Base-by-base conservation (phyloP, 805 yeast genomes). In the Candida germanica region DNA sequence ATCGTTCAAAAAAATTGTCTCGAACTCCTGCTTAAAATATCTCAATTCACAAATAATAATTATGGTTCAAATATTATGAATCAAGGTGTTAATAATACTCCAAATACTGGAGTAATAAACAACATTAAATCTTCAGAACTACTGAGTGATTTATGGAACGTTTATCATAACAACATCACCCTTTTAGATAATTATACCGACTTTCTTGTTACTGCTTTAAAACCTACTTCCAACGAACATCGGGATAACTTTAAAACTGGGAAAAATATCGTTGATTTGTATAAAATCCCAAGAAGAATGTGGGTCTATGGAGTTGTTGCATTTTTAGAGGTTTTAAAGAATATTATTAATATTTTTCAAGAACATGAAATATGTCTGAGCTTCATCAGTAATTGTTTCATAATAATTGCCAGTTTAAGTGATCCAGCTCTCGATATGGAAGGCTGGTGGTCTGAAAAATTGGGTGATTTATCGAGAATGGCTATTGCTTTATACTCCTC, bases 271-370 rank as follows among this genome's bases (percentile, higher is more conserved):
- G 85, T 85, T 6, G 83, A 81, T 44, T 75, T 83, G 26, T 84
- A 85, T 55, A 78, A 87, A 55, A 83, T 85, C 28, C 85, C 86
- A 23, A 69, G 91, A 49, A 65, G 93, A 48, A 69, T 85, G 67
- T 85, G 93, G 93, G 89, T 85, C 6, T 84, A 84, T 55, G 94
- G 94, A 17, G 79, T 86, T 10, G 89, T 84, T 11, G 86, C 89
- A 13, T 83, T 84, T 48, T 59, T 83, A 33, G 93, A 83, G 54
- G 87, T 83, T 5, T 61, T 83, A 50, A 83, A 83, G 53, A 83
- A 82, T 54, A 82, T 83, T 31, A 77, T 79, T 42, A 79, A 83
- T 13, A 77, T 83, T 15, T 83, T 81, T 50, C 77, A 77, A 50
- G 89, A 83, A 46, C 89, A 84, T 48, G 89, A 83, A 51, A 81